A percentile compares a stretch with the other conserved stretches of the same genome.
Conservation (phyloP, 2,329 filamentous ascomycete species). For the Chalara sp. region DNA sequence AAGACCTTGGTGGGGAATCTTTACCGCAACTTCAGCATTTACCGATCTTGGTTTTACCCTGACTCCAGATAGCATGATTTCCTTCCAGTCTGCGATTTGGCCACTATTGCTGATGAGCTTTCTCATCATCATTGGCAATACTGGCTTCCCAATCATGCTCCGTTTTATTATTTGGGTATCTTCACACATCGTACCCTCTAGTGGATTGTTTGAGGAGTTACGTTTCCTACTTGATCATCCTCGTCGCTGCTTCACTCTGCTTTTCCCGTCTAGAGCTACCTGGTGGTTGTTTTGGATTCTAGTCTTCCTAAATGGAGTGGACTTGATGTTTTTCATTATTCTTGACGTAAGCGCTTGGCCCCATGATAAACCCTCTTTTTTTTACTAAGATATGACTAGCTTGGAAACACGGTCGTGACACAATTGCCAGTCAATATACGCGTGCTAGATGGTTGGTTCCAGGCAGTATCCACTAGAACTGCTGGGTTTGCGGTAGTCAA, state of each 20-base stretch:
- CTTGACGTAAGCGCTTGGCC: slow-evolving; percentile 61
- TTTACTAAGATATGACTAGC: slow-evolving; percentile 34
- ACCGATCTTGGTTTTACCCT: slow-evolving; percentile 93
- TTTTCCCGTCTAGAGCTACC: slow-evolving; percentile 84
- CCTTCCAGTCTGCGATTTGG: slow-evolving; percentile 72
- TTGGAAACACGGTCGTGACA: slow-evolving; percentile 65
- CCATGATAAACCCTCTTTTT: neutral
- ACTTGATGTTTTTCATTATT: slow-evolving; percentile 86
- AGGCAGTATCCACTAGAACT: slow-evolving; percentile 82
- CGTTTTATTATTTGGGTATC: slow-evolving; percentile 84
- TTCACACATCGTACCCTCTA: slow-evolving; percentile 60
- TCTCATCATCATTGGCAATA: slow-evolving; percentile 90
- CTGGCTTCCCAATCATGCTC: slow-evolving; percentile 90
- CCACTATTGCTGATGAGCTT: slow-evolving; percentile 74
- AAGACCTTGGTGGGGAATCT: slow-evolving; percentile 86
- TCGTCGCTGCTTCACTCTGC: slow-evolving; percentile 87
- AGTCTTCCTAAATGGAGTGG: slow-evolving; percentile 72
- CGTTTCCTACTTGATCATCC: slow-evolving; percentile 90
- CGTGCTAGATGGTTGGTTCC: slow-evolving; percentile 82
- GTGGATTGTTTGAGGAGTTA: slow-evolving; percentile 80
- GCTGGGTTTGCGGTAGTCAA: slow-evolving; percentile 84
- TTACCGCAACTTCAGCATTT: slow-evolving; percentile 80
- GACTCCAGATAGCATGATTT: slow-evolving; percentile 89
- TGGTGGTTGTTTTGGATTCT: slow-evolving; percentile 95
- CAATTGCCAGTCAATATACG: slow-evolving; percentile 64